Conservation (phyloP, 2,329 filamentous ascomycete genomes). For the Plectosphaerella cucumerina region DNA sequence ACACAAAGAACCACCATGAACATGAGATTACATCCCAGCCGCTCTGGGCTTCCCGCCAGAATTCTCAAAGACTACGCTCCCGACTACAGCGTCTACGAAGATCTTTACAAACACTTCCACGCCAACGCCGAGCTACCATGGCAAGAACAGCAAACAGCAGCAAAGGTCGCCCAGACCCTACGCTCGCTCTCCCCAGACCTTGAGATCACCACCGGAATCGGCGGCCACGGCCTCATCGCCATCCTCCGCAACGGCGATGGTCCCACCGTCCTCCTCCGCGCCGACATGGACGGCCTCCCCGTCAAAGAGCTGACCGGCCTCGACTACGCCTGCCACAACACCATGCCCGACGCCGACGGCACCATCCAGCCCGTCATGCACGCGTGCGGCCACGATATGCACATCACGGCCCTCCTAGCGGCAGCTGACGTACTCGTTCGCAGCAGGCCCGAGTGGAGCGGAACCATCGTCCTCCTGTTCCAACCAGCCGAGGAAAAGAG, state of each 20-base stretch:
- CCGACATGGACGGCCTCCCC: conserved; percentile 60
- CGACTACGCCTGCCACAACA: conserved; percentile 44
- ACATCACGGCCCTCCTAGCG: conserved; percentile 55
- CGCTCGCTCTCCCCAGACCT: no score
- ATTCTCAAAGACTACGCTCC: no score
- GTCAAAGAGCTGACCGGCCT: conserved; percentile 52
- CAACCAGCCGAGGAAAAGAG: conserved; percentile 13
- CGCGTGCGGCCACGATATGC: conserved; percentile 65
- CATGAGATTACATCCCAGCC: no score
- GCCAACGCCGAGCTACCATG: no score
- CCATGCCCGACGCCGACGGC: conserved; percentile 38
- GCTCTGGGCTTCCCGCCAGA: no score
- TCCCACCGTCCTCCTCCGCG: conserved; percentile 51
- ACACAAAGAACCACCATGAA: no score
- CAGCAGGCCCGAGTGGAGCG: conserved; percentile 47
- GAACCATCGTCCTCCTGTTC: conserved; percentile 34
- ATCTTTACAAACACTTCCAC: no score
- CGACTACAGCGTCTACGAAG: no score
- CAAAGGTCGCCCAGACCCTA: no score
- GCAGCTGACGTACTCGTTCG: conserved; percentile 45
- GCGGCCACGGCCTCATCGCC: conserved; percentile 54
- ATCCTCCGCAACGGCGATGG: conserved; percentile 52
- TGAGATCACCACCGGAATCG: conserved; percentile 31
- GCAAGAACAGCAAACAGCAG: no score
- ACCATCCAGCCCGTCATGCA: conserved; percentile 58